Evolutionary conservation across 2,329 filamentous ascomycete species (phyloP).

Genomic region (Aspergillus novofumigatus): DNA sequence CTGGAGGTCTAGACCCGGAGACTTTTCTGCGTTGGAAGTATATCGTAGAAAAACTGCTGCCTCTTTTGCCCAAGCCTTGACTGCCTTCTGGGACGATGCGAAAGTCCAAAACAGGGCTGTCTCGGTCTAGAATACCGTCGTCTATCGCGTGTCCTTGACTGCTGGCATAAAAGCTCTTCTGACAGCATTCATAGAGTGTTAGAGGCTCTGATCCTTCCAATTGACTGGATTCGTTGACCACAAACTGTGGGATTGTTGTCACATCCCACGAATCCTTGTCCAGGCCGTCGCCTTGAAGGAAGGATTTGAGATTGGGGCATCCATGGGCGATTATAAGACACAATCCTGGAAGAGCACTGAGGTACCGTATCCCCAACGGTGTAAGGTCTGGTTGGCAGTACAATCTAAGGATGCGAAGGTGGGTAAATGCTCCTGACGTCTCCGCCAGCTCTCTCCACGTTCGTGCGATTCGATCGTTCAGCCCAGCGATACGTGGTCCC

Average conservation of each 20-base stretch:
- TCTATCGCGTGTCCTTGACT: not conserved
- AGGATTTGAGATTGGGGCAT: slow-evolving; percentile 26
- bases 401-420: slow-evolving; percentile 37
- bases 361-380: slow-evolving; percentile 28
- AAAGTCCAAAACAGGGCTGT: slow-evolving; percentile 22
- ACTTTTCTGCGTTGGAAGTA: slow-evolving; percentile 8
- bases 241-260: not conserved
- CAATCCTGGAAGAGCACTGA: slow-evolving; percentile 34
- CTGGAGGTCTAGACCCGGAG: not conserved
- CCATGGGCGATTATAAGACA: slow-evolving; percentile 31
- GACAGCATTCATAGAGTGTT: slow-evolving; percentile 16
- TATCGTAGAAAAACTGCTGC: slow-evolving; percentile 1
- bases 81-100: slow-evolving; percentile 16
- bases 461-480: slow-evolving; percentile 39
- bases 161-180: slow-evolving; percentile 1
- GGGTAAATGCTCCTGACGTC: slow-evolving; percentile 29
- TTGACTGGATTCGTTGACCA: not conserved
- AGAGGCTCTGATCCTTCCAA: slow-evolving; percentile 1
- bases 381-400: slow-evolving; percentile 30
- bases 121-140: not conserved
- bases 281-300: slow-evolving; percentile 14
- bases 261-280: slow-evolving; percentile 27
- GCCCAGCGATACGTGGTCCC: slow-evolving; percentile 12
- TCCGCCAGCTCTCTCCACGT: slow-evolving; percentile 39
- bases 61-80: not conserved